Evolutionary conservation across 371 early-diverging fungal genomes (phyloP).

Genomic region (Mucor plumbeus): DNA sequence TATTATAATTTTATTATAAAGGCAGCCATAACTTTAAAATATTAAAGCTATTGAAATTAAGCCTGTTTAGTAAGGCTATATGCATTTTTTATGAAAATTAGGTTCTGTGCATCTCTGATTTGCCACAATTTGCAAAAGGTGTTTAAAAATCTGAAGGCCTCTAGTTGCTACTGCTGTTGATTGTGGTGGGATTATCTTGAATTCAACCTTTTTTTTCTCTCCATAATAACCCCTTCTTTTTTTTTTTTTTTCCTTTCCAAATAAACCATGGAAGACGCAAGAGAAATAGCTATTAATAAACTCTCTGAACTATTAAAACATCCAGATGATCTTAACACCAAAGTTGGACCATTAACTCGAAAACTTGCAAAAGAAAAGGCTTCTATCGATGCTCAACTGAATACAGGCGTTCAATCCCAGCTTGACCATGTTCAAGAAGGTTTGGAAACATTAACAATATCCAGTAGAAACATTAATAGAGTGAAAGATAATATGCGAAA

Average conservation of each 20-base stretch:
- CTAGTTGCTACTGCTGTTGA: too few relatives aligned
- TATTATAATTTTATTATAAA: too few relatives aligned
- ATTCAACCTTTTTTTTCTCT: not conserved
- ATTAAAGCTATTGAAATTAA: too few relatives aligned
- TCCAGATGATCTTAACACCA: slow-evolving; percentile 93
- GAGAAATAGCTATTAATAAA: slow-evolving; percentile 55
- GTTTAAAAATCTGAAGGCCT: not conserved
- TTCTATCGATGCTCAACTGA: slow-evolving; percentile 93
- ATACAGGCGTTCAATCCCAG: slow-evolving; percentile 90
- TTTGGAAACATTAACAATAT: slow-evolving; percentile 74
- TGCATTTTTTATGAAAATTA: not conserved
- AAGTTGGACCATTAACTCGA: slow-evolving; percentile 77
- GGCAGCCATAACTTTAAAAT: too few relatives aligned
- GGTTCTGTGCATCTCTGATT: not conserved
- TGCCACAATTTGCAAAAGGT: not conserved
- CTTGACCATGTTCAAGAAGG: slow-evolving; percentile 92
- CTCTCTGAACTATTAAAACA: slow-evolving; percentile 76
- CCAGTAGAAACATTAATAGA: slow-evolving; percentile 68
- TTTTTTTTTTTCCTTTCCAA: not conserved
- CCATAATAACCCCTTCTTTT: not conserved
- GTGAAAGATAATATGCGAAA: slow-evolving; percentile 76
- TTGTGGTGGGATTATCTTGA: not conserved
- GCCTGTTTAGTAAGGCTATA: not conserved
- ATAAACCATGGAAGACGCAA: slow-evolving; percentile 52
- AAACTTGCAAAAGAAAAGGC: slow-evolving; percentile 91